Base-by-base conservation (phyloP, 2,329 filamentous ascomycete species). In the Fusarium protoensiforme region DNA sequence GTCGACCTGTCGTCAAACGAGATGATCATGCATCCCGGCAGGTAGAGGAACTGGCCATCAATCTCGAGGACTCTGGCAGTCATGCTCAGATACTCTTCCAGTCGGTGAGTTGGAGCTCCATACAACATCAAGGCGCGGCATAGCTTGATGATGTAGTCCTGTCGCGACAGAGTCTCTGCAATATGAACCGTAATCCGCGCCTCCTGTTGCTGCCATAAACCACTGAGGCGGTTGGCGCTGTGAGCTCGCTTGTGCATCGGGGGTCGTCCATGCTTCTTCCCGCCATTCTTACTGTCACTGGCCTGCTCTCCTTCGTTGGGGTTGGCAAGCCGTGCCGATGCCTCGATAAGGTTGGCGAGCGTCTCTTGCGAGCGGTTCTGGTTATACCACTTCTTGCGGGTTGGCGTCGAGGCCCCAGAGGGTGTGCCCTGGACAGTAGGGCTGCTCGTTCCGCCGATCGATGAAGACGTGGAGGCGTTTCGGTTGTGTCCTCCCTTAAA, bases 21-120 rank as follows among this genome's bases (percentile, higher is more conserved):
- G 75, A 97, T 91, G 66, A 98, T 92, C 95, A 98, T 98, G 78
- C 93, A 96, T 7, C 94, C 94, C 0, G 95, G 95, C 39, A 98
- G 88, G 77, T 98, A 98, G 29, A 98, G 84, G 76, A 96, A 98
- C 76, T 97, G 94, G 9, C 93, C 93, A 71, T 97, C 93, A 33
- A 97, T 95, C 80, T 95, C 93, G 38, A 98, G 87, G 5, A 95
- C 93, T 22, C 93, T 89, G 6, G 95, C 92, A 7, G 93, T 94
- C 92, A 95, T 96, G 72, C 88, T 91, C 86, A 98, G 91, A 78
- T 97, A 97, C 79, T 97, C 93, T 81, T 98, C 95, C 11, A 98
- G 85, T 10, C 95, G 91, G 83, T 98, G 95, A 0, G 94, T 97
- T 0, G 95, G 95, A 0, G 95, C 95, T 16, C 95, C 95, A 72